A percentile compares a stretch with the other conserved stretches of the same genome.
These are phyloP conservation scores for Diaporthe amygdali DNA, from an alignment of 2,329 filamentous ascomycete genomes.

Conservation along the genomic window DNA sequence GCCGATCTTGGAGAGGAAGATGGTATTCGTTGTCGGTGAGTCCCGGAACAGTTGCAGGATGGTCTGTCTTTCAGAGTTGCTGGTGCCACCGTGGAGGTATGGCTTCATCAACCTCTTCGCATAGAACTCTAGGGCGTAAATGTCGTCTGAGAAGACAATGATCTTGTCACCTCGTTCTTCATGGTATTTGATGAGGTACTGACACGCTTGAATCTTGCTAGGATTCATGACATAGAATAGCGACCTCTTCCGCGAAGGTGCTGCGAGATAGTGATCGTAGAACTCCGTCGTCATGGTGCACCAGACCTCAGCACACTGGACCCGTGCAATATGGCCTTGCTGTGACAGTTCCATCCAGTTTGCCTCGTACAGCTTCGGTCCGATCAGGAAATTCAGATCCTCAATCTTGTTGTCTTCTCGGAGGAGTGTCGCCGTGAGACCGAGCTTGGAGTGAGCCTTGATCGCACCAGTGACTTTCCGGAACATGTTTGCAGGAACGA, in stretches of 20 bases:
- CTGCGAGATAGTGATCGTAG: conserved; percentile 89
- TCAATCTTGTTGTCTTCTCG: conserved; percentile 98
- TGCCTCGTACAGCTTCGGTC: conserved; percentile 95
- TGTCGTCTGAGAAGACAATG: conserved; percentile 97
- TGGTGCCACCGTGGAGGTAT: conserved; percentile 89
- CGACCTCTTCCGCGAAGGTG: conserved; percentile 55
- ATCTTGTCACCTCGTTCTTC: conserved; percentile 95
- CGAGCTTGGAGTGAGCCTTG: conserved; percentile 93
- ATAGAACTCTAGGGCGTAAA: conserved; percentile 88
- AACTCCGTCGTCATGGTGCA: conserved; percentile 99
- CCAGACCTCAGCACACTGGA: conserved; percentile 99
- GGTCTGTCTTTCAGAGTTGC: conserved; percentile 81
- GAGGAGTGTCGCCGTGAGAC: conserved; percentile 89
- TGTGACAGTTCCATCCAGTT: conserved; percentile 99
- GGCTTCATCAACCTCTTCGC: conserved; percentile 84
- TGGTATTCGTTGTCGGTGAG: conserved; percentile 86
- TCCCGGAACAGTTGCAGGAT: conserved; percentile 96
- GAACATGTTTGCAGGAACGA: conserved; percentile 96
- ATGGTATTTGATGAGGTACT: conserved; percentile 98
- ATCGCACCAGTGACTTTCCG: conserved; percentile 91
- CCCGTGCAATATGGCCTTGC: conserved; percentile 94
- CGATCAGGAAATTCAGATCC: conserved; percentile 95
- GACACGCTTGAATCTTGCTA: conserved; percentile 93
- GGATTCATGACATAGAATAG: conserved; percentile 96
- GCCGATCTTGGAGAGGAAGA: conserved; percentile 97